Base-by-base conservation (phyloP, 192 early-diverging fungal species). In the Backusella tarrabulga region DNA sequence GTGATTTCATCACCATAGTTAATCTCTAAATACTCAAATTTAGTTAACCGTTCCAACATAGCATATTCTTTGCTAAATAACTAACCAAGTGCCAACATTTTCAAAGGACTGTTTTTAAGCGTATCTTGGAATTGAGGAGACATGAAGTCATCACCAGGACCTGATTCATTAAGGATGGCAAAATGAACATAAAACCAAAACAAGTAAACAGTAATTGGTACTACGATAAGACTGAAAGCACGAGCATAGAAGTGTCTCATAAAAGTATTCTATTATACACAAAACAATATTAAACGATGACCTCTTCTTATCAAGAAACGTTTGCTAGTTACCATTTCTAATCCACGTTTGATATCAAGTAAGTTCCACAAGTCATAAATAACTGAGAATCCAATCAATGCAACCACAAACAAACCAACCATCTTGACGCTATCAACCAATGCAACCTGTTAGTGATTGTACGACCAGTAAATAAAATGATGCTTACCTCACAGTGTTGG, bases 181-280 rank as follows among this genome's bases (percentile, higher is more conserved):
- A 99, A 99, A 82, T 99, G 97, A 36, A 99, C 81, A 81, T 92
- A 95, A 82, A 99, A 99, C 87, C 93, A 96, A n/a, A 89, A 88
- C n/a, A 95, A 83, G 76, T 99, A 99, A 17, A 97, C 76, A 17
- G 79, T 21, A 38, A 93, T 73, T 40, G 97, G 97, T 12, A 98
- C 77, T 46, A 94, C 36, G 63, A 99, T 97, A 29, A 99, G 85
- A 73, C 90, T 92, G 36, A 96, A 73, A n/a, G 92, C 92, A 23
- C 97, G 92, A 23, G 96, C 94, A 56, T 85, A 82, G 83, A 98
- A 99, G 80, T 99, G 97, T 34, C 88, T 85, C 74, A 78, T 81
- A 74, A 97, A 93, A 79, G 92, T 83, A 14, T 80, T 72, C 91
- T 90, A 68, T 50, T 14, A 44, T 14, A 14, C 40, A 21, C 34